Percentiles rank a stretch among this genome's conserved stretches.
phyloP scores from a whole-genome alignment of 208 protist genomes.

The Trypanosoma theileri region DNA sequence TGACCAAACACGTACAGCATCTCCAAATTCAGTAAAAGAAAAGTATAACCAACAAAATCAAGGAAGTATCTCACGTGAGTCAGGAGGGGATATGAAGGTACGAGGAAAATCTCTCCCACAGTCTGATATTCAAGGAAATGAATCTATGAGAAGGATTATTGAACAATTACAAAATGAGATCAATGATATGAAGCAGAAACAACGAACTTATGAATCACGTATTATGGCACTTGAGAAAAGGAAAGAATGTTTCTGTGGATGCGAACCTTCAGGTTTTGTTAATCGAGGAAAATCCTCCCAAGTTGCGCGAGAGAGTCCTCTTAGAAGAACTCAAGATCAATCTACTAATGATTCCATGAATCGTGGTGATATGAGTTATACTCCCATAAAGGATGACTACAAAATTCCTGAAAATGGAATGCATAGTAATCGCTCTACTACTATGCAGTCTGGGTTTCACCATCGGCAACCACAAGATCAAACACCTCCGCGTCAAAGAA shows the following conservation, averaged over 20 bases:
- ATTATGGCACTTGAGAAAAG: constrained; percentile 59
- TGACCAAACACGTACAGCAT: neutral
- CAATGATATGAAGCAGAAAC: constrained; percentile 29
- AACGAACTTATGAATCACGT: constrained; percentile 38
- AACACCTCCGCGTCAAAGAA: too few relatives aligned
- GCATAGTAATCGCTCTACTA: too few relatives aligned
- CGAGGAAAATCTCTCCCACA: constrained; percentile 31
- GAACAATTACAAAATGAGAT: constrained; percentile 36
- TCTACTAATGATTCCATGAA: neutral
- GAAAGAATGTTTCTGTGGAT: constrained; percentile 32
- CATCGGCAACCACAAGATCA: too few relatives aligned
- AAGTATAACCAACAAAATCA: neutral
- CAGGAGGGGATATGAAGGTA: constrained; percentile 31
- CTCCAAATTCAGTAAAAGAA: neutral
- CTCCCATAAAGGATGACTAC: constrained; percentile 18
- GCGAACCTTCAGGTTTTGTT: neutral
- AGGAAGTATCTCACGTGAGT: constrained; percentile 14
- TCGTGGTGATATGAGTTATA: constrained; percentile 4
- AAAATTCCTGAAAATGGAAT: constrained; percentile 24
- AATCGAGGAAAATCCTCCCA: neutral
- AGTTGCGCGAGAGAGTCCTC: neutral
- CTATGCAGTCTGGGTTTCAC: too few relatives aligned
- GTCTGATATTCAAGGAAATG: constrained; percentile 32
- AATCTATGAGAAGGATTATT: constrained; percentile 37
- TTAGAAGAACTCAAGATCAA: neutral